Evolutionary conservation across 345 rosid genomes (phyloP).

Genomic region (Aquilaria malaccensis): DNA sequence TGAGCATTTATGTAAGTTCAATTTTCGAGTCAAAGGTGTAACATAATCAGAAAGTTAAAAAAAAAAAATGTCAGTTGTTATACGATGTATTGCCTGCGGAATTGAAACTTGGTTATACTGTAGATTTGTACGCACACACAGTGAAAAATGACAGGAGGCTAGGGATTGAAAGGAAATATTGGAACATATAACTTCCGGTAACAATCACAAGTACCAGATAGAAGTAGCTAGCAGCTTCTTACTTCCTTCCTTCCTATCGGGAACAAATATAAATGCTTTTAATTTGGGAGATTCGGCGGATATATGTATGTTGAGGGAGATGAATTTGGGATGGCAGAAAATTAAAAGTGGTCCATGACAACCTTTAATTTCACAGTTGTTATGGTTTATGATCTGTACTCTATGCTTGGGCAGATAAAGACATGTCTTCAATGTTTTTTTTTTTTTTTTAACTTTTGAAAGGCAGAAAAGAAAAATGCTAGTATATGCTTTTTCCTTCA

Average conservation of each 20-base stretch:
- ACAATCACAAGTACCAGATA: conserved; percentile 15
- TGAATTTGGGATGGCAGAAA: conserved; percentile 13
- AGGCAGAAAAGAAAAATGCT: background rate
- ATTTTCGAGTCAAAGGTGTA: too few relatives aligned
- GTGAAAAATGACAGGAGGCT: too few relatives aligned
- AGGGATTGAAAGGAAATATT: background rate
- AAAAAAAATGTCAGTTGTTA: too few relatives aligned
- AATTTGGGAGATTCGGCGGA: conserved; percentile 22
- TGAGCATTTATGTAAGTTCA: too few relatives aligned
- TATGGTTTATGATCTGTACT: conserved; percentile 25
- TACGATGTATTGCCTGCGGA: too few relatives aligned
- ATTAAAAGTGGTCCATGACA: conserved; percentile 35
- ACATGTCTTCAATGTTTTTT: conserved; percentile 31
- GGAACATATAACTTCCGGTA: conserved; percentile 6
- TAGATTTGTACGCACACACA: background rate
- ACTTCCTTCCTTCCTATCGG: conserved; percentile 16
- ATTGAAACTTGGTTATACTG: background rate
- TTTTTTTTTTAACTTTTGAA: conserved; percentile 24
- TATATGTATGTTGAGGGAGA: background rate
- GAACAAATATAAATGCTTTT: conserved; percentile 19
- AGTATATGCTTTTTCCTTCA: conserved; percentile 18
- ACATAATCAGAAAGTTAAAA: too few relatives aligned
- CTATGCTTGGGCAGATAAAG: conserved; percentile 31
- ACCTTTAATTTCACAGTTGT: conserved; percentile 23
- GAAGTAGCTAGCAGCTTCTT: conserved; percentile 17